Base-by-base conservation (phyloP, 169 alveolate species). In the Theileria parva region DNA sequence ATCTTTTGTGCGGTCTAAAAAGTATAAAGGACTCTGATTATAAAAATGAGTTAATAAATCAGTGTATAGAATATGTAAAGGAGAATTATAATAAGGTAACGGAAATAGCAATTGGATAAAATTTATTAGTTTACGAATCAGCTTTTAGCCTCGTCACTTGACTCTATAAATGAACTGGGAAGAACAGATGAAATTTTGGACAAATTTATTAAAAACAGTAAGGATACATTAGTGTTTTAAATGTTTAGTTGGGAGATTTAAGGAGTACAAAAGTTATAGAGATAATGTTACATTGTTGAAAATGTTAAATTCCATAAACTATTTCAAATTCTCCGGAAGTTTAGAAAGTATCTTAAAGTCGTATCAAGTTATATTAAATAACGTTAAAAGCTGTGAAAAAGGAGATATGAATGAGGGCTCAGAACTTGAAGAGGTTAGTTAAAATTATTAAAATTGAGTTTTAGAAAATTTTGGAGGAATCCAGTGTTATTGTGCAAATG, bases 71-170 rank as follows among this genome's bases (percentile, higher is more conserved):
- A 19, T 77, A 77, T 12, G 51, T 71, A 28, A 39, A 50, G 32
- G 23, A 1, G 23, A 39, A 68, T 50, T 57, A 55, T 44, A 68
- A 37, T 51, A 60, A 21, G 74, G 85, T 83, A n/a, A 1, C 44
- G 1, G 13, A 11, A 8, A 23, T 1, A 6, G 7, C 23, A 64
- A 39, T 9, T n/a, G 0, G 28, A 25, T 0, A 2, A 25, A 25
- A 8, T 11, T 2, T 2, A 23, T 59, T 72, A 83, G 89, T 83
- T 83, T 53, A 30, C 78, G 8, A n/a, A 70, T 23, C 89, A 83
- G 17, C 74, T 83, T 27, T 74, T 83, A 48, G 32, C 77, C 13
- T 75, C 86, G 15, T 34, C 81, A 1, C 34, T 76, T 11, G 57
- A 69, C 13, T 83, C 89, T 19, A 44, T 76, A 0, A 11, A 17